Conservation (phyloP, 2,329 filamentous ascomycete species). For the Trichoderma sp. region DNA sequence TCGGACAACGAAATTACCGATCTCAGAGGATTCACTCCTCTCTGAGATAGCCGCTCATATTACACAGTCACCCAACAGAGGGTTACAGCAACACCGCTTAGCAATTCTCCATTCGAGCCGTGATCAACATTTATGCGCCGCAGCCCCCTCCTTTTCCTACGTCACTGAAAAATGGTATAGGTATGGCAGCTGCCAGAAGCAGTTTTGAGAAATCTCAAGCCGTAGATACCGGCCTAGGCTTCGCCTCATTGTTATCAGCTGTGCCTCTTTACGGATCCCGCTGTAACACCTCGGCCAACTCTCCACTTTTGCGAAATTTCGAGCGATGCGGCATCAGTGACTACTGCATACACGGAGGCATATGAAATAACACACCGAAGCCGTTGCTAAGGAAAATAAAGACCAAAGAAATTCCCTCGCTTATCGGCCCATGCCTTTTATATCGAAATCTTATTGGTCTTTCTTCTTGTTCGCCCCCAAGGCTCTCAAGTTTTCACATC, state of each 20-base stretch:
- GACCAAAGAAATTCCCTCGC: background rate
- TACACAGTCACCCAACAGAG: too few relatives aligned
- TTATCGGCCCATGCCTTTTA: background rate
- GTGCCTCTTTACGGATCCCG: background rate
- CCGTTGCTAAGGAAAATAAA: constrained; percentile 24
- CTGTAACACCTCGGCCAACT: background rate
- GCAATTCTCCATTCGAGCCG: background rate
- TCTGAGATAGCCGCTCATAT: background rate
- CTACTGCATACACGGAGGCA: background rate
- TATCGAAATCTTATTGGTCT: background rate
- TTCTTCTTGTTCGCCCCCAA: background rate
- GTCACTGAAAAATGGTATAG: background rate
- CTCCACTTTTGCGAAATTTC: background rate
- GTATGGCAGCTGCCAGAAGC: background rate
- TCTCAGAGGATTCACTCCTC: background rate
- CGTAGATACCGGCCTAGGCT: background rate
- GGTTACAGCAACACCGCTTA: background rate
- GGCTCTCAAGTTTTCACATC: background rate
- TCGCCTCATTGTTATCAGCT: background rate
- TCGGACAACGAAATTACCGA: background rate
- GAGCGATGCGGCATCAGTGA: background rate
- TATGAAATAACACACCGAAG: background rate
- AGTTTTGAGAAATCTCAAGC: background rate
- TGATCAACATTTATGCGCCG: background rate
- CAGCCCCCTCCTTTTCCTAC: background rate